Evolutionary conservation across 2,329 filamentous ascomycete genomes (phyloP).

Genomic region (Ophiocordyceps robertsii): DNA sequence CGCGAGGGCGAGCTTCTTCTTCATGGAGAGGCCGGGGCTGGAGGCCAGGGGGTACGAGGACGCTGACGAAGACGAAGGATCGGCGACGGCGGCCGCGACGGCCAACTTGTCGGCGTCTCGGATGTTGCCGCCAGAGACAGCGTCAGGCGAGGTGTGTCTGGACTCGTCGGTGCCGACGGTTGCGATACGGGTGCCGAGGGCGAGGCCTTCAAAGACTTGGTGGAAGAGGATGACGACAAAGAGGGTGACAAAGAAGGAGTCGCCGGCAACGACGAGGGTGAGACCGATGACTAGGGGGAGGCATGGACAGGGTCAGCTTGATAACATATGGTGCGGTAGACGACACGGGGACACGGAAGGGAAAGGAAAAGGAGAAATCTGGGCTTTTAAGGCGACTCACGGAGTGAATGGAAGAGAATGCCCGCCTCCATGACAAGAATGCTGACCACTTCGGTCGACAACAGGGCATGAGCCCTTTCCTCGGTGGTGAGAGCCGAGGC

Average conservation of each 20-base stretch:
- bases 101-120: conserved; percentile 14
- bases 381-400: conserved; percentile 24
- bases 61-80: conserved; percentile 3
- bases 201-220: conserved; percentile 66
- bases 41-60: conserved; percentile 5
- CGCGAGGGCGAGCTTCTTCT: conserved; percentile 48
- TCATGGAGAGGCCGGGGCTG: conserved; percentile 18
- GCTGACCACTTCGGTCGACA: conserved; percentile 37
- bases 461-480: conserved; percentile 11
- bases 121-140: background rate
- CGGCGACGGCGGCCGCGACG: conserved; percentile 6
- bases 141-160: conserved; percentile 6
- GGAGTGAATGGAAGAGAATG: conserved; percentile 61
- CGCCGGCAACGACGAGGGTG: conserved; percentile 46
- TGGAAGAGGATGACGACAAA: conserved; percentile 62
- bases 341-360: background rate
- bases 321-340: background rate
- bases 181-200: conserved; percentile 58
- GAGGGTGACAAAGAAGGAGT: conserved; percentile 42
- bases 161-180: conserved; percentile 28
- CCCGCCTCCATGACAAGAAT: conserved; percentile 61
- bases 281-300: conserved; percentile 41
- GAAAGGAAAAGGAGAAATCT: background rate
- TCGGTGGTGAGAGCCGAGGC: conserved; percentile 10
- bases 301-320: background rate